phyloP scores from a whole-genome alignment of 1,139 yeast genomes.

The Sugiyamaella grinbergsii region DNA sequence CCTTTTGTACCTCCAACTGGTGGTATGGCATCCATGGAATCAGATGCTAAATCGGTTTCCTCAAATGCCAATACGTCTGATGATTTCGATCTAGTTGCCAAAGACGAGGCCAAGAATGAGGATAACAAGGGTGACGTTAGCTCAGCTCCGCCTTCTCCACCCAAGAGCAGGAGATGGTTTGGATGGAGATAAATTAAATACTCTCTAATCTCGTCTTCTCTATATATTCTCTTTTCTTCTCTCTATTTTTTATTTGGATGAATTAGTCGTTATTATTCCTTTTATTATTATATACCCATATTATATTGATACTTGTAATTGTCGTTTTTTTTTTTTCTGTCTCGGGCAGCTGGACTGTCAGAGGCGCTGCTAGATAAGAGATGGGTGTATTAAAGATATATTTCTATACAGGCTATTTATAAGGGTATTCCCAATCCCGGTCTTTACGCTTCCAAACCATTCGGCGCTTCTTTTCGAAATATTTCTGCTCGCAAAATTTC shows the following conservation, averaged over 20 bases:
- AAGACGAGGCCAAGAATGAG: constrained; percentile 29
- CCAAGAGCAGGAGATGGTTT: constrained; percentile 29
- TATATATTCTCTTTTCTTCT: constrained; percentile 7
- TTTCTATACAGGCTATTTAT: constrained; percentile 45
- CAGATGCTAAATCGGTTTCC: not conserved
- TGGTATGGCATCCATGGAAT: not conserved
- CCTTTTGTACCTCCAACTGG: constrained; percentile 14
- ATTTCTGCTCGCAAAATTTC: constrained; percentile 75
- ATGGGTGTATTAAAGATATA: constrained; percentile 3
- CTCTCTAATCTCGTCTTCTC: not conserved
- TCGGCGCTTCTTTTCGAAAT: constrained; percentile 82
- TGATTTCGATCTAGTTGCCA: constrained; percentile 35
- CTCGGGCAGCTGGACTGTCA: constrained; percentile 11
- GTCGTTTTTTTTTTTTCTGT: not conserved
- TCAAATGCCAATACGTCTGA: constrained; percentile 15
- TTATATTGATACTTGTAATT: constrained; percentile 3
- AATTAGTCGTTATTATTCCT: constrained; percentile 2
- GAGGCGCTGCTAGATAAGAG: no score
- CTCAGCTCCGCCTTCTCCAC: not conserved
- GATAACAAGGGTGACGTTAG: constrained; percentile 9
- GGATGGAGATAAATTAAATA: constrained; percentile 26
- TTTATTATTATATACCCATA: constrained; percentile 6
- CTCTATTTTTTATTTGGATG: constrained; percentile 6
- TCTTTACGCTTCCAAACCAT: constrained; percentile 82
- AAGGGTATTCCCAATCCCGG: constrained; percentile 74